A percentile compares a stretch with the other conserved stretches of the same genome.
Evolutionary conservation across 164 flowering plant genomes (phyloP).

Genomic region (Aristolochia contorta): DNA sequence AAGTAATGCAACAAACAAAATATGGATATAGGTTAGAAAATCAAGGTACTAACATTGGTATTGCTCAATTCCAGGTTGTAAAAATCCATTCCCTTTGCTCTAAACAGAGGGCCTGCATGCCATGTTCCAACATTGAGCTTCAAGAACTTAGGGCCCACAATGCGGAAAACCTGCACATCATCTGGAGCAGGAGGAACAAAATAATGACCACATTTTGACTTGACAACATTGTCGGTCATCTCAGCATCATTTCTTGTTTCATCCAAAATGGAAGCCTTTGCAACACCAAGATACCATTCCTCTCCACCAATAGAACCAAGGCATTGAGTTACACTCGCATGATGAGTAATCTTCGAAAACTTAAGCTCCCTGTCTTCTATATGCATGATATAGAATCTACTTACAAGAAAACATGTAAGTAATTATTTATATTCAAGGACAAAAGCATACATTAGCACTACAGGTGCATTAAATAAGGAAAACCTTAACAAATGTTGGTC

Average conservation of each 20-base stretch:
- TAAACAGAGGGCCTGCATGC: constrained; percentile 94
- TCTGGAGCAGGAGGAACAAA: constrained; percentile 63
- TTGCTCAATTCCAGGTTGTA: constrained; percentile 81
- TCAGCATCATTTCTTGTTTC: constrained; percentile 3
- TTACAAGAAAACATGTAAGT: neutral
- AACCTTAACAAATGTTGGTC: too few relatives aligned
- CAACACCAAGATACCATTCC: constrained; percentile 86
- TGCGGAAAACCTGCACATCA: constrained; percentile 54
- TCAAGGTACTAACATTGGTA: constrained; percentile 61
- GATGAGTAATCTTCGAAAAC: constrained; percentile 71
- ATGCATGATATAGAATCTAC: constrained; percentile 84
- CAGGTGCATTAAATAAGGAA: too few relatives aligned
- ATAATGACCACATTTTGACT: constrained; percentile 60
- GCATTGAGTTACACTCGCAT: constrained; percentile 90
- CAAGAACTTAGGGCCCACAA: constrained; percentile 67
- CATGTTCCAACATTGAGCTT: constrained; percentile 86
- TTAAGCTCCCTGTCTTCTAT: constrained; percentile 35
- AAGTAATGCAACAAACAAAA: neutral
- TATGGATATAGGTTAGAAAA: neutral
- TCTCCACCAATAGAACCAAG: constrained; percentile 78
- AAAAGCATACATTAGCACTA: too few relatives aligned
- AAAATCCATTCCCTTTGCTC: constrained; percentile 53
- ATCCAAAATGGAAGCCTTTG: constrained; percentile 59
- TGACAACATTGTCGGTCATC: constrained; percentile 14
- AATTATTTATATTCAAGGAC: too few relatives aligned